Evolutionary conservation across 2,329 filamentous ascomycete genomes (phyloP), one percentile per base, ranked within the genome.

Genomic region (Byssoonygena ceratinophila): DNA sequence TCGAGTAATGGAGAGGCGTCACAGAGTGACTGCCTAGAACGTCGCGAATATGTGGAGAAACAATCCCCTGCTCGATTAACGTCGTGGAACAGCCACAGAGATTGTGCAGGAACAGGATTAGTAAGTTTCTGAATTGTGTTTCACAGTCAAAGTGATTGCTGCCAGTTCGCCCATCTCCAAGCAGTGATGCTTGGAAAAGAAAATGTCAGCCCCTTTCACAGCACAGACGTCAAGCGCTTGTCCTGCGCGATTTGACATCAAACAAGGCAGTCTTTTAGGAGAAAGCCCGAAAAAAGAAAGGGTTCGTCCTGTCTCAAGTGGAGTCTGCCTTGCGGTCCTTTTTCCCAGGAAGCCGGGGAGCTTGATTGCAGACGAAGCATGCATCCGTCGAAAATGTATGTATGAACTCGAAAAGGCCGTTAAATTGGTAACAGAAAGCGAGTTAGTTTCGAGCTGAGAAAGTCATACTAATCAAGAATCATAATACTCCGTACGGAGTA

Each of bases 261-360:
- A 27, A 31, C 46, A 48, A 39, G 34, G 46, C 46, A 25, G 34
- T 12, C 16, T 37, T n/a, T 23, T n/a, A n/a, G 20, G 16, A 18
- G 5, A 9, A 31, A 20, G n/a, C 6, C 20, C 9, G n/a, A 29
- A 6, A 43, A 43, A 43, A 36, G 25, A 43, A 44, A 34, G 12
- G 12, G 22, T 25, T 37, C 22, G 18, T 12, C 16, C 39, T 39
- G 27, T 25, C 31, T 22, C n/a, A 20, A 27, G 34, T 39, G 46
- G 46, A 48, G 46, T 48, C 46, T 48, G 46, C 46, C 46, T 48
- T 48, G 46, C 34, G 46, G 34, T 29, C 46, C 23, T 39, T 37
- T 40, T 23, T 2, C 34, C 18, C 3, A 18, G 12, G 14, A 22
- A 31, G 41, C 23, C 25, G 32, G 41, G n/a, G 12, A 32, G 41